Evolutionary conservation across 2,329 filamentous ascomycete species (phyloP), one percentile per base, ranked within the genome.

Genomic region (Eutypa lata): DNA sequence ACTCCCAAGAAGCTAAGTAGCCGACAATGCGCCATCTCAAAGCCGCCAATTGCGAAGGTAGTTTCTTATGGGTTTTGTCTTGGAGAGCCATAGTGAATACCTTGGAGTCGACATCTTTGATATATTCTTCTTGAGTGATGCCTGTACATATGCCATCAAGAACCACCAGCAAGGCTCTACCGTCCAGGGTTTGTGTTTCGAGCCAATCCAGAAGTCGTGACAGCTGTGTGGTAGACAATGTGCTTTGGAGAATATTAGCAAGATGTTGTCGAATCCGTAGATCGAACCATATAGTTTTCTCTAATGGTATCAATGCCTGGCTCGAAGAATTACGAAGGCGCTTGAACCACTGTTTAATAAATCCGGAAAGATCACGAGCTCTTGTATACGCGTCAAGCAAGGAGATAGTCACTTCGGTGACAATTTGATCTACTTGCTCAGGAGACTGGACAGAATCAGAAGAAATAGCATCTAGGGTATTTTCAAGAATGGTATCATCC

Each of bases 311-410:
- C 8, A 51, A 31, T 35, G 43, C 33, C 48, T 47, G 24, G 22
- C 19, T 47, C 43, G 43, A 21, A 31, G 53, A 49, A 51, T 62
- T 54, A 21, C 59, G 57, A 35, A 69, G 54, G 38, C 57, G 60
- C 43, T 65, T 47, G 53, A 66, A 67, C 73, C 73, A 76, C 50
- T 67, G 67, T 10, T 59, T 64, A 19, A 75, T 57, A 48, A 76
- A 76, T 2, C 67, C 69, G 19, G 66, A 61, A 4, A 76, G 58
- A 54, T 76, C 67, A 52, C 74, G 68, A 38, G 71, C 66, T 54
- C 68, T 70, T 18, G 68, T 59, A 55, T 74, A 76, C n/a, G 69
- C 71, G 18, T 61, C 58, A 64, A 74, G 68, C 10, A 77, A 59
- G n/a, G 73, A 73, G 35, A 72, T 53, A 31, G 74, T 52, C 8